A percentile compares a stretch with the other conserved stretches of the same genome.
phyloP scores from a whole-genome alignment of 192 early-diverging fungal genomes.

The Endogone sp. region DNA sequence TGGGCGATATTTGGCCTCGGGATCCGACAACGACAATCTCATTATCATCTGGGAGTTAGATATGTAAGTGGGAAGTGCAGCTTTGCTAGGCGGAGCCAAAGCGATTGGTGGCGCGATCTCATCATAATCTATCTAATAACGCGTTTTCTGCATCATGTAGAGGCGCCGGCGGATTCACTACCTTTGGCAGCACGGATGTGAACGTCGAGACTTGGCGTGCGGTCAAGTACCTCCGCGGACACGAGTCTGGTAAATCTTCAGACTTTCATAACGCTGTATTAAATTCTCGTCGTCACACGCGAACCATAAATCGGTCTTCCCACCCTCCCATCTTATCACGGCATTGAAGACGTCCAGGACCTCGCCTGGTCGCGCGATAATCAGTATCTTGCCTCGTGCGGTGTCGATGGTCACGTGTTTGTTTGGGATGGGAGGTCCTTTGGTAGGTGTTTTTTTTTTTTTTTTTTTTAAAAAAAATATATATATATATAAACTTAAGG shows the following conservation, averaged over 20 bases:
- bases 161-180: conserved; percentile 30
- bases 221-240: conserved; percentile 71
- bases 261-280: conserved; percentile 3
- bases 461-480: neutral
- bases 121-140: too few relatives aligned
- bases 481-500: too few relatives aligned
- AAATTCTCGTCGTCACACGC: too few relatives aligned
- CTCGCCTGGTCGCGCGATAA: conserved; percentile 90
- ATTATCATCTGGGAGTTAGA: conserved; percentile 90
- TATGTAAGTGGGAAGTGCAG: conserved; percentile 37
- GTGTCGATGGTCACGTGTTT: conserved; percentile 74
- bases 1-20: conserved; percentile 77
- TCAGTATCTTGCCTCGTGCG: conserved; percentile 84
- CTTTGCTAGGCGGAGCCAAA: too few relatives aligned
- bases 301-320: neutral
- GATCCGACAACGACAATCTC: conserved; percentile 85
- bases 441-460: conserved; percentile 31
- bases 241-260: conserved; percentile 64
- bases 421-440: conserved; percentile 88
- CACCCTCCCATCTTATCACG: neutral
- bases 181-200: conserved; percentile 43
- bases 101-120: too few relatives aligned
- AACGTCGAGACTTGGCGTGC: conserved; percentile 73
- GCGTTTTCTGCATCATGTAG: conserved; percentile 13
- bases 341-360: conserved; percentile 76